phyloP scores from a whole-genome alignment of 345 rosid species.

The Populus nigra region DNA sequence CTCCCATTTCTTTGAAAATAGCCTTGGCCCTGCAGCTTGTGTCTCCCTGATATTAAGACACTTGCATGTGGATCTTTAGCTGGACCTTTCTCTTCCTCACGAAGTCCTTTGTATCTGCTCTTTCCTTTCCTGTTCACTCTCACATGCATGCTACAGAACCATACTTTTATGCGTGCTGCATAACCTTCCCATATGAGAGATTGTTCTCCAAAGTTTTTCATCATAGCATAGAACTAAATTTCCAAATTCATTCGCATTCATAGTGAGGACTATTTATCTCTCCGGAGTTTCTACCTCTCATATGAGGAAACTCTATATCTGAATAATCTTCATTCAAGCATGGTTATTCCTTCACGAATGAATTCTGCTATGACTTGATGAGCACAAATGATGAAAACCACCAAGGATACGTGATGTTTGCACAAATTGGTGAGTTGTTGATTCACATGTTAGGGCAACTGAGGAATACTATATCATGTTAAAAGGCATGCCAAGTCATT shows the following conservation, averaged over 20 bases:
- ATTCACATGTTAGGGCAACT: background rate
- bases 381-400: too few relatives aligned
- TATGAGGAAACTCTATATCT: background rate
- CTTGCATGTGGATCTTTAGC: conserved; percentile 10
- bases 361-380: background rate
- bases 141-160: background rate
- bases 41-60: conserved; percentile 13
- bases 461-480: background rate
- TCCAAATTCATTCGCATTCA: background rate
- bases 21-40: conserved; percentile 24
- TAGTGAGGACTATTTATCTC: background rate
- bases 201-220: background rate
- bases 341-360: background rate
- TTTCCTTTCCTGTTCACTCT: background rate
- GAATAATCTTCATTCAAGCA: background rate
- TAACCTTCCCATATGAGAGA: background rate
- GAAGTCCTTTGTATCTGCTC: background rate
- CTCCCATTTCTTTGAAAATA: conserved; percentile 17
- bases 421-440: background rate
- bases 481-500: background rate
- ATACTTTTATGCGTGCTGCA: background rate
- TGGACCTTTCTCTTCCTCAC: background rate
- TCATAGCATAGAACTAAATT: background rate
- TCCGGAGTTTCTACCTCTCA: background rate
- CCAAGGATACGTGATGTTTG: background rate